Base-by-base conservation (phyloP, 2,329 filamentous ascomycete genomes). In the Cytospora mali region DNA sequence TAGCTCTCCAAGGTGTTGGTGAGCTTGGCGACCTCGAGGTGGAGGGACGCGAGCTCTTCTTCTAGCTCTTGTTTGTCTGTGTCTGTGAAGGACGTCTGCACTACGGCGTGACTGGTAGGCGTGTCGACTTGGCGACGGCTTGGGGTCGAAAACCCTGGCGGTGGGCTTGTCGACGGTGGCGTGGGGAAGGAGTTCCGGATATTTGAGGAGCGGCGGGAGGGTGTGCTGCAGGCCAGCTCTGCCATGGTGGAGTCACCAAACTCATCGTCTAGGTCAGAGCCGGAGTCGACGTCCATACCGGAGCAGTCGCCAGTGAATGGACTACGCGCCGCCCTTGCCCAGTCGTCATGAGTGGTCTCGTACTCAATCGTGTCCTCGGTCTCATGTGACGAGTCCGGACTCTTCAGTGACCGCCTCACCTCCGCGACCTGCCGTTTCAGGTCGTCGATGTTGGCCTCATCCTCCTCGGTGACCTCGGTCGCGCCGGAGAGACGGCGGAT, bases 151-250 rank as follows among this genome's bases (percentile, higher is more conserved):
- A 72, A 71, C 5, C 66, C 66, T 2, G 71, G 64, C 66, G 73
- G 67, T 1, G 81, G 81, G 49, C 84, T 86, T 0, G 84, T 86
- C 2, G 80, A 77, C 1, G 84, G 84, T 0, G 84, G 84, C 0
- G 83, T 84, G 5, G 80, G 80, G 66, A 86, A 85, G 0, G 82
- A 84, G n/a, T 73, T 70, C 51, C 73, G 71, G 49, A 73, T 70
- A 21, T 65, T 31, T 18, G 74, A 69, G 2, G 70, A 64, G 7
- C 67, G 61, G 16, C 73, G 71, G 0, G 78, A 77, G 0, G 84
- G 84, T 3, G 84, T 86, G 70, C 84, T 81, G 68, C 79, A 80
- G 9, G 76, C 72, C 2, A 85, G 68, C 31, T 85, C 81, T 0
- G 78, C 80, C 71, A 84, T 76, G 0, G 81, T 81, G 3, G 73